Base-by-base conservation (phyloP, 2,329 filamentous ascomycete species). In the Lachnellula arida region DNA sequence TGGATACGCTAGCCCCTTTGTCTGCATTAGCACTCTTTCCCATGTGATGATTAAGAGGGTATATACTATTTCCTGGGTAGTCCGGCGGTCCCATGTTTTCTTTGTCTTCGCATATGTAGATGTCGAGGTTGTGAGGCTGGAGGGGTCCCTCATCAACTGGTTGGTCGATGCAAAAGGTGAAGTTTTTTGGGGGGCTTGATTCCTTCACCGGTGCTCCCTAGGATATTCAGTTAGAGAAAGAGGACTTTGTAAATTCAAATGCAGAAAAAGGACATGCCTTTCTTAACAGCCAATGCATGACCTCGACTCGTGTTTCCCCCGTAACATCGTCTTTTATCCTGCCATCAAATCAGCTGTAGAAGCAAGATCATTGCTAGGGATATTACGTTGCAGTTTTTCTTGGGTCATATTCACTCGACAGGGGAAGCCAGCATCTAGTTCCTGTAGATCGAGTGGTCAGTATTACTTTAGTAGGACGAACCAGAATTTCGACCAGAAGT, bases 271-370 rank as follows among this genome's bases (percentile, higher is more conserved):
- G n/a, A 3, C 51, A 17, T 15, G 48, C 51, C 22, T 53, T 54
- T 6, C 42, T 34, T 4, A 54, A 22, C 12, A 54, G 32, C 51
- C 51, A 54, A 2, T 49, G 34, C 35, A 54, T 54, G 28, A 40
- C 35, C 17, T 48, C n/a, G 14, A 49, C 22, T 11, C 34, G 34
- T 32, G 32, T 15, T 9, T 19, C 51, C 11, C 51, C 44, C 15
- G n/a, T 46, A 39, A 48, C 17, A 22, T 37, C 44, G 14, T 49
- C 43, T 25, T 8, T 17, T 28, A 23, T 23, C 44, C 51, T 48
- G 19, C 11, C 14, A 15, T 19, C 23, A n/a, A 12, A 34, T 25
- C 39, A 28, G 28, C 9, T 7, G n/a, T n/a, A 6, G 12, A 46
- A 28, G 28, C 8, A 17, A n/a, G 19, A n/a, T 15, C 25, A 15